Evolutionary conservation across 352 stramenopile species (phyloP).

Genomic region (Phytophthora boehmeriae): DNA sequence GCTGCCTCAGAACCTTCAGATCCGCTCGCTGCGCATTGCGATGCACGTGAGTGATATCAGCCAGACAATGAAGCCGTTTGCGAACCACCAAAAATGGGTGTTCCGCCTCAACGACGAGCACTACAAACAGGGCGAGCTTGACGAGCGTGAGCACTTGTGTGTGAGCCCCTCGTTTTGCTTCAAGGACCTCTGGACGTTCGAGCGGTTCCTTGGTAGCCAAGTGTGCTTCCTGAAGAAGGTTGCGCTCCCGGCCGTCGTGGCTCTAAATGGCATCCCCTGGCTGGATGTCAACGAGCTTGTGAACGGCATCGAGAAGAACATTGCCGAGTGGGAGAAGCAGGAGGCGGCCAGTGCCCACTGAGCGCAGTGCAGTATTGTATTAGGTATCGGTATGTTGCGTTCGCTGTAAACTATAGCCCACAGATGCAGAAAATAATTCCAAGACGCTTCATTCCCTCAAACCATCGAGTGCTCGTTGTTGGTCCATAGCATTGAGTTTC

Average conservation of each 20-base stretch:
- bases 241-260: conserved; percentile 55
- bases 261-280: conserved; percentile 69
- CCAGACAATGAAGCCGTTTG: conserved; percentile 85
- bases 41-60: conserved; percentile 87
- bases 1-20: conserved; percentile 54
- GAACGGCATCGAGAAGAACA: conserved; percentile 64
- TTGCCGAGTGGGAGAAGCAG: conserved; percentile 54
- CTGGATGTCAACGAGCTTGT: conserved; percentile 59
- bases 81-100: conserved; percentile 79
- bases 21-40: conserved; percentile 59
- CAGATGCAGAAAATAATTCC: conserved; percentile 42
- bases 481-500: too few species aligned
- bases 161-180: conserved; percentile 63
- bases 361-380: conserved; percentile 15
- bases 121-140: conserved; percentile 72
- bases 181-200: conserved; percentile 52
- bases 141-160: conserved; percentile 40
- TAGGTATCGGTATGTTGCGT: conserved; percentile 33
- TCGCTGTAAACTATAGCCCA: conserved; percentile 42
- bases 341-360: conserved; percentile 21
- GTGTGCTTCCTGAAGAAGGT: conserved; percentile 67
- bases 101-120: conserved; percentile 72
- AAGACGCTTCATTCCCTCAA: conserved; percentile 21
- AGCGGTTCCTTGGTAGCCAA: conserved; percentile 59
- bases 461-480: not conserved